Percentiles rank a stretch among this genome's conserved stretches.
Conservation (phyloP, 2,329 filamentous ascomycete species). For the Fusarium humuli region DNA sequence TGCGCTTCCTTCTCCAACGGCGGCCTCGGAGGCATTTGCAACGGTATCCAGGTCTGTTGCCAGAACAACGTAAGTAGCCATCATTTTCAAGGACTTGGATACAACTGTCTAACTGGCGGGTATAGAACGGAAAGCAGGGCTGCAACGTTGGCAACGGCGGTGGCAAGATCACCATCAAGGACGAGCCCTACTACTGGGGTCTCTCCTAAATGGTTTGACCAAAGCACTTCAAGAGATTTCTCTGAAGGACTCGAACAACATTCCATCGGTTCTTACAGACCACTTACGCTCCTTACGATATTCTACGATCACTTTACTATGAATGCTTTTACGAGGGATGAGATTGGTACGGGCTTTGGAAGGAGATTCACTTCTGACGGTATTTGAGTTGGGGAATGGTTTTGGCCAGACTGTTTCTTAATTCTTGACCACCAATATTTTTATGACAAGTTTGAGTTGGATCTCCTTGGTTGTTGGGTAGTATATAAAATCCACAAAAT, state of each 20-base stretch:
- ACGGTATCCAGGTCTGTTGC: constrained; percentile 16
- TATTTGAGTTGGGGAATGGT: background rate
- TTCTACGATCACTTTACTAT: background rate
- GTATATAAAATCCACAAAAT: background rate
- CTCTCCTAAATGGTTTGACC: no score
- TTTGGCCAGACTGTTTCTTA: background rate
- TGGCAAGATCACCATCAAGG: background rate
- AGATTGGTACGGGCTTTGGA: background rate
- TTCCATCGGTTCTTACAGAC: background rate
- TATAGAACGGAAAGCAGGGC: background rate
- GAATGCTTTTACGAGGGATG: background rate
- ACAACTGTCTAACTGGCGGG: background rate
- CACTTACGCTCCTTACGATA: constrained; percentile 4
- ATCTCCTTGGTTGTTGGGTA: background rate
- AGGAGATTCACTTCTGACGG: constrained; percentile 5
- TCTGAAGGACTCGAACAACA: background rate
- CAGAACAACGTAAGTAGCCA: constrained; percentile 6
- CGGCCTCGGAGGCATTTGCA: background rate
- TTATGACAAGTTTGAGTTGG: background rate
- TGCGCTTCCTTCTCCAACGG: background rate
- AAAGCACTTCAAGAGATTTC: background rate
- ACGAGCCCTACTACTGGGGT: no score
- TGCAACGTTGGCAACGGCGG: background rate
- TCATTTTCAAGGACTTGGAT: background rate
- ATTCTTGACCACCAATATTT: background rate